Percentiles rank a stretch among this genome's conserved stretches.
phyloP scores from a whole-genome alignment of 805 yeast genomes.

The Vanderwaltozyma yarrowii region DNA sequence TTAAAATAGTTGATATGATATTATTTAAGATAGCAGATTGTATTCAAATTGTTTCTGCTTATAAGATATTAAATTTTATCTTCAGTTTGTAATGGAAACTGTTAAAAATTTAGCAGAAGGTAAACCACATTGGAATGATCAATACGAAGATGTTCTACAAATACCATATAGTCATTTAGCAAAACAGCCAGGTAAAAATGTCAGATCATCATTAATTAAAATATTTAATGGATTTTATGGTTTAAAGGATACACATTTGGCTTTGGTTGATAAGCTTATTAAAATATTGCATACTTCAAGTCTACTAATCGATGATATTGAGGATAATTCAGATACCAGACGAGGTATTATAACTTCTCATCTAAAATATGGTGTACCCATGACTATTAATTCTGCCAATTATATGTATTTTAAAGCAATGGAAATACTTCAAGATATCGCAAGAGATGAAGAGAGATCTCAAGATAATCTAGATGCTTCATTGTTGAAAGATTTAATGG shows the following conservation, averaged over 20 bases:
- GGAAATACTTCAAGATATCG: constrained; percentile 30
- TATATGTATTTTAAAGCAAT: constrained; percentile 71
- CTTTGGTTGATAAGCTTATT: constrained; percentile 37
- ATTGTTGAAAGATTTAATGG: constrained; percentile 24
- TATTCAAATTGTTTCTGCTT: too few relatives aligned
- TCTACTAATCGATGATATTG: constrained; percentile 76
- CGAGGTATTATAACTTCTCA: constrained; percentile 79
- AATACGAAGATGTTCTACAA: constrained; percentile 23
- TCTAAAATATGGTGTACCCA: constrained; percentile 62
- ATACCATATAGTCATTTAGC: constrained; percentile 44
- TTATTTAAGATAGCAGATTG: too few relatives aligned
- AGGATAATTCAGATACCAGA: constrained; percentile 61
- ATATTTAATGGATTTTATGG: constrained; percentile 44
- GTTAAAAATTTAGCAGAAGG: constrained; percentile 7
- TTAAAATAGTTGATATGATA: too few relatives aligned
- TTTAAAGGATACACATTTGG: constrained; percentile 32
- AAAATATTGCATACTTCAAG: constrained; percentile 58
- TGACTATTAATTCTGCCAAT: constrained; percentile 75
- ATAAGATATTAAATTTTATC: too few relatives aligned
- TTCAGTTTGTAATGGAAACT: constrained; percentile 1
- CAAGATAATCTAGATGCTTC: constrained; percentile 2
- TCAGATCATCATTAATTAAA: constrained; percentile 39
- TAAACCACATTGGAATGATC: constrained; percentile 22
- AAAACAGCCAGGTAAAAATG: constrained; percentile 45
- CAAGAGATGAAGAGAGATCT: constrained; percentile 4